These are phyloP conservation scores for Beauveria varroae DNA, from an alignment of 2,329 filamentous ascomycete species.

Conservation along the genomic window DNA sequence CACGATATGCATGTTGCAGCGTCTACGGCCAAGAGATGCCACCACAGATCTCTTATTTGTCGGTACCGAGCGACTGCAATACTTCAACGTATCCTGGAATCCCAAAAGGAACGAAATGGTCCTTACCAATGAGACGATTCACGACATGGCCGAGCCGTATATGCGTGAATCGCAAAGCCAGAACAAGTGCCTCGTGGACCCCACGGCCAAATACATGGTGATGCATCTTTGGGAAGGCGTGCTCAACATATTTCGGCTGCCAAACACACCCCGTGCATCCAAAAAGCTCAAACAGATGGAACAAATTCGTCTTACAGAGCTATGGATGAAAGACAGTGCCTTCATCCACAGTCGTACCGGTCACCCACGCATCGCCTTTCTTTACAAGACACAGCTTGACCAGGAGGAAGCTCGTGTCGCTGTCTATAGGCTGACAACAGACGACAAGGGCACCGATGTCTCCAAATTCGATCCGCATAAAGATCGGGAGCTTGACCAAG, in stretches of 20 bases:
- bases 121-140: constrained; percentile 42
- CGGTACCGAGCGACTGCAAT: constrained; percentile 81
- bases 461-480: constrained; percentile 48
- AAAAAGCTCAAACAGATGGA: constrained; percentile 42
- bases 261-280: constrained; percentile 35
- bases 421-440: constrained; percentile 50
- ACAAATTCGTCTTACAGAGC: constrained; percentile 49
- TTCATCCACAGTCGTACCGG: constrained; percentile 53
- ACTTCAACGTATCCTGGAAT: constrained; percentile 88
- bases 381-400: constrained; percentile 48
- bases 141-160: constrained; percentile 49
- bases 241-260: constrained; percentile 46
- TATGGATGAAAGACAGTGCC: constrained; percentile 51
- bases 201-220: constrained; percentile 55
- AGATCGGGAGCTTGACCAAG: constrained; percentile 47
- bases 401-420: constrained; percentile 47
- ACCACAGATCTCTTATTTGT: constrained; percentile 81
- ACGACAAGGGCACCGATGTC: constrained; percentile 48
- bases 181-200: constrained; percentile 78
- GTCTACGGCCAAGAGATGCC: constrained; percentile 66
- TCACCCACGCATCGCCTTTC: constrained; percentile 49
- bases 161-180: constrained; percentile 75
- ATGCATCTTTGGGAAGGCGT: constrained; percentile 56
- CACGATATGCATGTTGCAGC: constrained; percentile 77
- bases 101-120: constrained; percentile 41